phyloP scores from a whole-genome alignment of 768 basidiomycete genomes.

The Strobilomyces confusus region DNA sequence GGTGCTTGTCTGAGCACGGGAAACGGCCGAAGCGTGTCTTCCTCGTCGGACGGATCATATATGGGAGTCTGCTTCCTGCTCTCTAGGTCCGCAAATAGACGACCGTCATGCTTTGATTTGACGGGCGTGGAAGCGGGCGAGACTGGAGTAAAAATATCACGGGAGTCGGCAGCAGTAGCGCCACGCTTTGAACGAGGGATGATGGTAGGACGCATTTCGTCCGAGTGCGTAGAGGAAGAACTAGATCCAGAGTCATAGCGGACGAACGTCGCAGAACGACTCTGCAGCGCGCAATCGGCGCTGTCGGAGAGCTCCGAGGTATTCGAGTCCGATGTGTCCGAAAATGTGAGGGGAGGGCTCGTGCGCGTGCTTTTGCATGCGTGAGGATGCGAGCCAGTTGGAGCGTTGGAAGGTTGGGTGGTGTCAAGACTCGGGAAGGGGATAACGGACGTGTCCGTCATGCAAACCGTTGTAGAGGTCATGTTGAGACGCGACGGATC shows the following conservation, averaged over 20 bases:
- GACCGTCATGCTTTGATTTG: constrained; percentile 11
- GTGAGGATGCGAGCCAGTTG: constrained; percentile 57
- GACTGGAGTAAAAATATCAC: constrained; percentile 37
- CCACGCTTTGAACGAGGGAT: constrained; percentile 37
- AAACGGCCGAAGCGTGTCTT: constrained; percentile 18
- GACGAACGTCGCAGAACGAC: not conserved
- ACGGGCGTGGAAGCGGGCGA: constrained; percentile 38
- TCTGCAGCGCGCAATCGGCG: constrained; percentile 3
- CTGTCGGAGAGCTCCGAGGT: constrained; percentile 3
- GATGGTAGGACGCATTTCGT: constrained; percentile 33
- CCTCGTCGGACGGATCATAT: constrained; percentile 31
- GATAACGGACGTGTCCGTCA: constrained; percentile 24
- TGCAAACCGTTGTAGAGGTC: constrained; percentile 23
- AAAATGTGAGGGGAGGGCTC: constrained; percentile 6
- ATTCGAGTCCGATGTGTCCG: constrained; percentile 13
- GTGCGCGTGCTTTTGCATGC: constrained; percentile 42
- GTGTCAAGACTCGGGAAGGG: constrained; percentile 25
- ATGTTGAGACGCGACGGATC: constrained; percentile 6
- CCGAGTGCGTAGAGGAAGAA: constrained; percentile 37
- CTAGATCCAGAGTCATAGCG: constrained; percentile 30
- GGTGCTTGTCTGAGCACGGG: constrained; percentile 24
- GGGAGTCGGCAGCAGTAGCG: constrained; percentile 18
- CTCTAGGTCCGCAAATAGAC: constrained; percentile 14
- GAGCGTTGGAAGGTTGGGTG: constrained; percentile 43
- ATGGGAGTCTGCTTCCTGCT: constrained; percentile 9